These are phyloP conservation scores for Stevia rebaudiana DNA, from an alignment of 140 eudicot species.

Conservation along the genomic window DNA sequence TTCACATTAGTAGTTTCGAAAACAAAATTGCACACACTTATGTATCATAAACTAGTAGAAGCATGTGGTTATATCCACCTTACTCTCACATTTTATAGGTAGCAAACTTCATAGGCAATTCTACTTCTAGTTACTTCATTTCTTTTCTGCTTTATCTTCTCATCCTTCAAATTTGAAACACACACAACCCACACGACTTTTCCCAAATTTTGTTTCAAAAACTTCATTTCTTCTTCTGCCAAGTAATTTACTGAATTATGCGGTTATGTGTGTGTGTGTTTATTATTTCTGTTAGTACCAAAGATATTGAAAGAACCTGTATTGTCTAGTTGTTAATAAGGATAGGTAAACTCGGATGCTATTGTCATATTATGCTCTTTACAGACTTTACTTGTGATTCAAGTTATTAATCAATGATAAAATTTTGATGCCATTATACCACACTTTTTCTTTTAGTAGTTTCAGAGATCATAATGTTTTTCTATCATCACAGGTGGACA, in stretches of 20 bases:
- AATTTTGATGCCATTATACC: background rate
- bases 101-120: background rate
- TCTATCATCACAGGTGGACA: slow-evolving; percentile 64
- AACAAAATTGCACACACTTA: background rate
- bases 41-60: background rate
- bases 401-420: slow-evolving; percentile 6
- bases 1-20: too few species aligned
- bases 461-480: background rate
- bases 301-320: background rate
- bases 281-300: background rate
- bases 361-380: slow-evolving; percentile 12
- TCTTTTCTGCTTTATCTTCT: background rate
- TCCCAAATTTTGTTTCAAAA: background rate
- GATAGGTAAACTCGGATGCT: slow-evolving; percentile 12
- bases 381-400: background rate
- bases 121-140: background rate
- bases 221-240: background rate
- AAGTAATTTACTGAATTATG: too few species aligned
- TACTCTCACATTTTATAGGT: background rate
- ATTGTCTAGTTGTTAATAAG: background rate
- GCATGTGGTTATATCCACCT: background rate
- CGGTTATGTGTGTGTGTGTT: background rate
- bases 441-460: background rate
- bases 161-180: too few species aligned
- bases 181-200: background rate